phyloP scores from a whole-genome alignment of 495 filamentous ascomycete species.

The Penicillium coprophilum region DNA sequence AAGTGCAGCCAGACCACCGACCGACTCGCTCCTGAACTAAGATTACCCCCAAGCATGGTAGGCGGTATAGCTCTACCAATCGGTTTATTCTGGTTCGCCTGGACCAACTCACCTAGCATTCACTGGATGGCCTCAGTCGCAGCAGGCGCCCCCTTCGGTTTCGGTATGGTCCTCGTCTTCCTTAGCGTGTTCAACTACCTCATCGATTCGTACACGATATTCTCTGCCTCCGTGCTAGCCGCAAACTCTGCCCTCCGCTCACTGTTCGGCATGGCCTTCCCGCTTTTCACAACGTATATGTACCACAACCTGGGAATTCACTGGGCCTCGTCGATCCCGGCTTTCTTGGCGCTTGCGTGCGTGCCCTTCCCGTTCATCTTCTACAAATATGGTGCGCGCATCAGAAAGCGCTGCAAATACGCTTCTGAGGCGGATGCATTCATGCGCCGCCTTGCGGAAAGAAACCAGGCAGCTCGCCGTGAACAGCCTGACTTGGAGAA shows the following conservation, averaged over 20 bases:
- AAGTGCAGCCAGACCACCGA: constrained; percentile 31
- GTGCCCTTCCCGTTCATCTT: constrained; percentile 80
- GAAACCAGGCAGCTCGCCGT: constrained; percentile 17
- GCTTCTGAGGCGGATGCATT: constrained; percentile 50
- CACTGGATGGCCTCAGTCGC: constrained; percentile 69
- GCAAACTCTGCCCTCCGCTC: constrained; percentile 71
- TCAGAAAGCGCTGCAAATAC: constrained; percentile 67
- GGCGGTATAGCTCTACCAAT: constrained; percentile 48
- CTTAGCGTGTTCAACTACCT: constrained; percentile 74
- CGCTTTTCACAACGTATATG: constrained; percentile 79
- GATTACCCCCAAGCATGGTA: constrained; percentile 33
- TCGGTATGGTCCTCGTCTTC: constrained; percentile 73
- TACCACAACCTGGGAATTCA: constrained; percentile 73
- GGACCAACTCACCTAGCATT: constrained; percentile 66
- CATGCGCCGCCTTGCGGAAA: constrained; percentile 33
- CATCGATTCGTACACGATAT: constrained; percentile 80
- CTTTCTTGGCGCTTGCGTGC: constrained; percentile 76
- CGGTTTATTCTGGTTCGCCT: constrained; percentile 65
- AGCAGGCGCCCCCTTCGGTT: constrained; percentile 68
- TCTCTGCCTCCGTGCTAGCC: constrained; percentile 76
- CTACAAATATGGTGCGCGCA: constrained; percentile 68
- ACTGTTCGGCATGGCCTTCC: constrained; percentile 77
- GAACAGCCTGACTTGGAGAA: neutral
- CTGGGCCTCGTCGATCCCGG: constrained; percentile 77
- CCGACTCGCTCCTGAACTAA: constrained; percentile 41